Conservation (phyloP, 306 rosid species). For the Potentilla sterilis region DNA sequence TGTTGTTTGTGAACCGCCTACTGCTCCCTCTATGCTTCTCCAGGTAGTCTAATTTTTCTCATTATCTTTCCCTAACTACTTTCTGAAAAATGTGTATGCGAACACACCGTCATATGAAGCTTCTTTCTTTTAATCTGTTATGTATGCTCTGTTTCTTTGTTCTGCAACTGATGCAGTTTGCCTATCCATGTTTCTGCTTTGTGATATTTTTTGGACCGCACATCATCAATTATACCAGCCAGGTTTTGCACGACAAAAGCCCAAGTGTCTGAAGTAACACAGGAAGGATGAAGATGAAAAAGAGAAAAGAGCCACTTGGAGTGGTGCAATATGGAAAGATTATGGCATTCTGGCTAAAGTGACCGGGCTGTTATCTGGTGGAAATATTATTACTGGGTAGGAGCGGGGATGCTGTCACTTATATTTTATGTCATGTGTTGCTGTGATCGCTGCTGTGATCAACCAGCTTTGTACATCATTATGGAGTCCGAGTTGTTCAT, state of each 20-base stretch:
- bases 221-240: slow-evolving; percentile 56
- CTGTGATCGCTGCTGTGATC: background rate
- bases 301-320: background rate
- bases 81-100: background rate
- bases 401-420: slow-evolving; percentile 12
- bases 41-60: slow-evolving; percentile 55
- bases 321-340: background rate
- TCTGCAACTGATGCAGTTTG: slow-evolving; percentile 37
- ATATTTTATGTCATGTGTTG: slow-evolving; percentile 8
- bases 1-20: slow-evolving; percentile 59
- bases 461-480: background rate
- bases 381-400: slow-evolving; percentile 15
- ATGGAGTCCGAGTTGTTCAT: slow-evolving; percentile 22
- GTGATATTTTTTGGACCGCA: slow-evolving; percentile 29
- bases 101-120: background rate
- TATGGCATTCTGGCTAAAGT: background rate
- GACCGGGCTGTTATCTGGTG: background rate
- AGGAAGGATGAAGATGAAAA: slow-evolving; percentile 21
- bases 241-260: slow-evolving; percentile 83
- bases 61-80: background rate
- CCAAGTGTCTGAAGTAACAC: slow-evolving; percentile 44
- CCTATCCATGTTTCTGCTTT: slow-evolving; percentile 40
- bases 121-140: background rate
- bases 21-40: slow-evolving; percentile 90
- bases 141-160: slow-evolving; percentile 20